Conservation (phyloP, 2,329 filamentous ascomycete genomes). For the Arthrobotrys megalospora region DNA sequence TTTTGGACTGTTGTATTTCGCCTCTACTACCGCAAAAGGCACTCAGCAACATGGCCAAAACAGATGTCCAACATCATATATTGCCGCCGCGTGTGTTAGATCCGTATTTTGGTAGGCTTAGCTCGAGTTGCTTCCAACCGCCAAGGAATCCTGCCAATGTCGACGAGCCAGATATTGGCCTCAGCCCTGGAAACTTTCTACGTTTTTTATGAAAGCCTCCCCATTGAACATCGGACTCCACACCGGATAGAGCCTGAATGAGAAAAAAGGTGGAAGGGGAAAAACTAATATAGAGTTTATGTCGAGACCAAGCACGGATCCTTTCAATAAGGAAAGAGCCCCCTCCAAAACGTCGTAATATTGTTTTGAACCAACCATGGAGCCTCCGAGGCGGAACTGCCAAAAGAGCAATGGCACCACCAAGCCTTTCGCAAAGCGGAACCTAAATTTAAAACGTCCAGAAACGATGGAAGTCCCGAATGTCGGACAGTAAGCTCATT, state of each 20-base stretch:
- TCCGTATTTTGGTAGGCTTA: conserved; percentile 28
- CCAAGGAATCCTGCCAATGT: conserved; percentile 17
- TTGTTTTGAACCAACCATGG: not conserved
- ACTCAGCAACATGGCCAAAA: not conserved
- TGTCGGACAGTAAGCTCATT: too few species aligned
- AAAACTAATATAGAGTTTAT: too few species aligned
- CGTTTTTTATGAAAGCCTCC: not conserved
- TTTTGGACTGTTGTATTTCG: not conserved
- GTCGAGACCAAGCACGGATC: not conserved
- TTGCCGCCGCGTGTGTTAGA: conserved; percentile 19
- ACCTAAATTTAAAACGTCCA: conserved; percentile 14
- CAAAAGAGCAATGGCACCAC: not conserved
- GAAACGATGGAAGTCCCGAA: not conserved
- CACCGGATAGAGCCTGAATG: not conserved
- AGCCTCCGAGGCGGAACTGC: not conserved
- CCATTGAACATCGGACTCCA: not conserved
- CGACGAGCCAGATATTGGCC: not conserved
- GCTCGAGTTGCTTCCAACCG: not conserved
- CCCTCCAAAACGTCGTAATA: not conserved
- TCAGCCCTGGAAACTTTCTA: conserved; percentile 11
- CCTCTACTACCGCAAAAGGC: not conserved
- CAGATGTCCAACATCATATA: conserved; percentile 12
- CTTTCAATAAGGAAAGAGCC: conserved; percentile 2
- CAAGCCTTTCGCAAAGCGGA: conserved; percentile 9
- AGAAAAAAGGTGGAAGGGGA: not conserved